Evolutionary conservation across 2,329 filamentous ascomycete genomes (phyloP).

Genomic region (Tolypocladium endophyticum): DNA sequence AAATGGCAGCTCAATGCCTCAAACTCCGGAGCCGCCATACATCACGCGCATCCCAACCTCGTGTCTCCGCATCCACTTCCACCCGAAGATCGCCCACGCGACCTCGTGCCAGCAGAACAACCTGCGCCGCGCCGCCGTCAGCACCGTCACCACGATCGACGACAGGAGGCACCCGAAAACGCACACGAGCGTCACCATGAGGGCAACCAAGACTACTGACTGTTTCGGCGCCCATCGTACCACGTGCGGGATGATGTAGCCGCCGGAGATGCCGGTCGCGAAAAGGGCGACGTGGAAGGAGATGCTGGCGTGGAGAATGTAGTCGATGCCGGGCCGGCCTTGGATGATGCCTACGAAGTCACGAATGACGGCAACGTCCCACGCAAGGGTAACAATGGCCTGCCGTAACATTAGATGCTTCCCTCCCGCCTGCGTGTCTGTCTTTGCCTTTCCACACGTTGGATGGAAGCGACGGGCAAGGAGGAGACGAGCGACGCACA

Average conservation of each 20-base stretch:
- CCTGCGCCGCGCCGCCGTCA: background rate
- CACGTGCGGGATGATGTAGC: background rate
- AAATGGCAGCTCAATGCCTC: background rate
- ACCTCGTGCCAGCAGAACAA: background rate
- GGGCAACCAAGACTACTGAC: background rate
- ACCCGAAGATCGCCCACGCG: background rate
- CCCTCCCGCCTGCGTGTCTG: background rate
- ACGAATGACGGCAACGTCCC: background rate
- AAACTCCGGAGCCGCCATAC: background rate
- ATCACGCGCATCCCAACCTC: background rate
- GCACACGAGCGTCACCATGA: background rate
- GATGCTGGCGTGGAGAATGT: background rate
- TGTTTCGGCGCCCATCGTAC: background rate
- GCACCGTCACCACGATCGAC: background rate
- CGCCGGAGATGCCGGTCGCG: background rate
- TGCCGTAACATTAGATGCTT: background rate
- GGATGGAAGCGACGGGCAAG: background rate
- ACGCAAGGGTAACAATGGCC: background rate
- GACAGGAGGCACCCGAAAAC: background rate
- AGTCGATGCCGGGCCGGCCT: background rate
- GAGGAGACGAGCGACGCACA: background rate
- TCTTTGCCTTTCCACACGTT: background rate
- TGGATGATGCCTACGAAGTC: background rate
- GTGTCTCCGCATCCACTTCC: background rate
- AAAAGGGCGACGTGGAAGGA: background rate